A percentile compares a stretch with the other conserved stretches of the same genome.
Evolutionary conservation across 257 asterid genomes (phyloP).

Genomic region (Gardenia jasminoides): DNA sequence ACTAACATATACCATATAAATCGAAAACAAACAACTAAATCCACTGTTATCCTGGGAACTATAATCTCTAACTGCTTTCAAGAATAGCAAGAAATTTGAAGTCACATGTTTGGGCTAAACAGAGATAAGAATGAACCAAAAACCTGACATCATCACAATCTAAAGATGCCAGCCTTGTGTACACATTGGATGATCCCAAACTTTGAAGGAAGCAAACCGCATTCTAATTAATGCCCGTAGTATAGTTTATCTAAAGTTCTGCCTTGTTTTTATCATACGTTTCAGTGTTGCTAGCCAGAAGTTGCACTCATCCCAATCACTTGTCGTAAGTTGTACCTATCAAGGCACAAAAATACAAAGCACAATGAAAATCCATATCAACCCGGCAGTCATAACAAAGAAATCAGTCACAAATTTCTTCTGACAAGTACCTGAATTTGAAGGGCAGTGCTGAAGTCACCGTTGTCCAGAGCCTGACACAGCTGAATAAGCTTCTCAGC

Average conservation of each 20-base stretch:
- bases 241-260: constrained; percentile 57
- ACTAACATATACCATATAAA: constrained; percentile 34
- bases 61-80: constrained; percentile 34
- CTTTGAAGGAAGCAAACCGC: constrained; percentile 2
- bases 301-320: constrained; percentile 99
- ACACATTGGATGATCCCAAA: constrained; percentile 26
- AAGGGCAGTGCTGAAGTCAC: constrained; percentile 81
- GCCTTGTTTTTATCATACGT: constrained; percentile 88
- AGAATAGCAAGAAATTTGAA: constrained; percentile 32
- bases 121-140: constrained; percentile 13
- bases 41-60: constrained; percentile 36
- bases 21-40: constrained; percentile 32
- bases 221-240: neutral
- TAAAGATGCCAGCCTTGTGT: constrained; percentile 42
- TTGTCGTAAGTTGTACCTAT: constrained; percentile 85
- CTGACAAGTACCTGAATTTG: constrained; percentile 70
- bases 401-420: neutral
- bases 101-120: constrained; percentile 19
- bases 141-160: constrained; percentile 35
- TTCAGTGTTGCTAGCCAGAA: constrained; percentile 88
- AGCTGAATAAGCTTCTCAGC: constrained; percentile 88
- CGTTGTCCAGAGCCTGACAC: constrained; percentile 81
- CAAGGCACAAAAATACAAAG: constrained; percentile 10
- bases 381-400: neutral
- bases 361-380: neutral